Percentiles rank a stretch among this genome's conserved stretches.
These are phyloP conservation scores for Harringtonia lauricola DNA, from an alignment of 2,329 filamentous ascomycete species.

Conservation along the genomic window DNA sequence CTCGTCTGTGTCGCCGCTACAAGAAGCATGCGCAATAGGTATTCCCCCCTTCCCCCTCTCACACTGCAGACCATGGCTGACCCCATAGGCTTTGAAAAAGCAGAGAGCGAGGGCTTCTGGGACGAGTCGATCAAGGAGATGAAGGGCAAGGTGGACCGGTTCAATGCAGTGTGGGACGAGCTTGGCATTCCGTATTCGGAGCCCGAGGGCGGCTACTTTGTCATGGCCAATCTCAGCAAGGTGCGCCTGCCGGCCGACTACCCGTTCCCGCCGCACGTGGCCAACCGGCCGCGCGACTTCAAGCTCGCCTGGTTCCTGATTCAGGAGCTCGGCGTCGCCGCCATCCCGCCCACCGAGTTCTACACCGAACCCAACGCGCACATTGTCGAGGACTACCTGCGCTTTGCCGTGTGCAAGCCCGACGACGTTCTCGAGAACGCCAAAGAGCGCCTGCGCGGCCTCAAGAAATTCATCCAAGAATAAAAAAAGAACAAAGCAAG, in stretches of 20 bases:
- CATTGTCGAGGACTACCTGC: conserved; percentile 83
- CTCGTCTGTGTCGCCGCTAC: conserved; percentile 81
- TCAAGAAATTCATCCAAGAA: conserved; percentile 57
- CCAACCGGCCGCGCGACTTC: conserved; percentile 79
- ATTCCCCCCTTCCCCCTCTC: no score
- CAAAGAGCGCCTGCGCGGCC: conserved; percentile 60
- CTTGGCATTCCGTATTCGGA: conserved; percentile 73
- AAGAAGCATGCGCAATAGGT: conserved; percentile 85
- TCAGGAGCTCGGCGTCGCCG: conserved; percentile 88
- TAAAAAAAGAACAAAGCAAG: background rate
- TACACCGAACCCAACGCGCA: conserved; percentile 77
- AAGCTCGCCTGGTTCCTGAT: conserved; percentile 95
- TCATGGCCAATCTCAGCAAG: conserved; percentile 85
- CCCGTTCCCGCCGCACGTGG: conserved; percentile 81
- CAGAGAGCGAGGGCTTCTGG: conserved; percentile 81
- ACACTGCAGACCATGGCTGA: no score
- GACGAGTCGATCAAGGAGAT: conserved; percentile 72
- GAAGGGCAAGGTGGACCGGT: conserved; percentile 77
- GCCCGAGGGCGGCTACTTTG: conserved; percentile 94
- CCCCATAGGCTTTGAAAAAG: conserved; percentile 71
- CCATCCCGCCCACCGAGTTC: conserved; percentile 94
- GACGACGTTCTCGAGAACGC: conserved; percentile 73
- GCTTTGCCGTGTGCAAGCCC: conserved; percentile 94
- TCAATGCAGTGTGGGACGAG: conserved; percentile 74
- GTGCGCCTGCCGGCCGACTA: conserved; percentile 77